Base-by-base conservation (phyloP, 108 stramenopile species). In the Skeletonema menzelii region DNA sequence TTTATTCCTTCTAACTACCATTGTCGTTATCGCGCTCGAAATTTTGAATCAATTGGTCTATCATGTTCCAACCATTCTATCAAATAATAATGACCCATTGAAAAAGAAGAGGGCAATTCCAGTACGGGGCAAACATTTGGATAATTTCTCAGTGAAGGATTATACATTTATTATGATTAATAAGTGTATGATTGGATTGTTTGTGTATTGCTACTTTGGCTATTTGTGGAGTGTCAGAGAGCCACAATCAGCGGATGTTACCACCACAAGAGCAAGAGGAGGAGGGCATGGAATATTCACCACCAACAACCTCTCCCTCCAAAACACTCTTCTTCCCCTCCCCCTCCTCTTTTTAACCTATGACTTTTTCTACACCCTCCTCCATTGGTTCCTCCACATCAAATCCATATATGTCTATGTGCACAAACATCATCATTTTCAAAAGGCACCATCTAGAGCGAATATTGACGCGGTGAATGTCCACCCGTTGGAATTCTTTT, bases 351-450 rank as follows among this genome's bases (percentile, higher is more conserved):
- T 93, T 78, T 75, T 98, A 27, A 84, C 89, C 59, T 99, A 96
- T 76, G 98, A 99, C 80, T 90, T 98, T 60, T 91, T 95, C 80
- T 99, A 99, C 84, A 96, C 94, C 5, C 80, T 89, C 17, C 84
- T 99, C 31, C 98, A 99, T 63, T 92, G 95, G 79, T 75, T 85
- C 11, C 82, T 99, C 14, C 98, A 99, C 77, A 72, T 95, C 24
- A 91, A 93, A 58, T 75, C 88, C 5, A 63, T 98, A 4, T 99
- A 99, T 72, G 82, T 83, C 2, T 85, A 76, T 71, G 83, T 99
- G 55, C 98, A 99, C 89, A 99, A 98, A 84, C 98, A 99, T 84
- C 98, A 99, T 68, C 98, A 99, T 69, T 82, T 83, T 40, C 97
- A 99, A 84, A 97, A 97, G 74, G 97, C 97, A 1, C 98, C 98